Base-by-base conservation (phyloP, 257 asterid genomes). In the Primulina huaijiensis region DNA sequence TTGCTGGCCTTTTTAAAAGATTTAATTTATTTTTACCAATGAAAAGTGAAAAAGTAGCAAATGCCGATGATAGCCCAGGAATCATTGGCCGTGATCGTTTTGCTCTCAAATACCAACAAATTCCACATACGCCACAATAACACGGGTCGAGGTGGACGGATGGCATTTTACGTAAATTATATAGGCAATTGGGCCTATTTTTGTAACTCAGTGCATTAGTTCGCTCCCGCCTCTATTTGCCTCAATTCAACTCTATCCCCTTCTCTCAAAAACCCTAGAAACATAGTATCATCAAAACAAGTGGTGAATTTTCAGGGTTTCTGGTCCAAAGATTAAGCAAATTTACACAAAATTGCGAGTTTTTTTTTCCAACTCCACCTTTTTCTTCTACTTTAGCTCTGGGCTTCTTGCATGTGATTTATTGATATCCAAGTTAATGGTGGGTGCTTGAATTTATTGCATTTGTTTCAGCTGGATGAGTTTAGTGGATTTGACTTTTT, bases 211-310 rank as follows among this genome's bases (percentile, higher is more conserved):
- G 6, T 43, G 53, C n/a, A 43, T 14, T 16, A 46, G 8, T 67
- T 66, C 68, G 33, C 88, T 81, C 81, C 83, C 88, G 82, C 86
- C 82, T 37, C 55, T 2, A 29, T 46, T 23, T 21, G 34, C 27
- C 20, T 33, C 60, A 73, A 23, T 67, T 68, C 58, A 3, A 60
- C 64, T 25, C 72, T 59, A 65, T 20, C 72, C 56, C 6, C 53
- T 25, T 60, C 75, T 63, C 30, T 52, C 74, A 69, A 43, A 79
- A 84, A 76, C 92, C 89, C 88, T 84, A 83, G 81, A 79, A 72
- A 62, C 71, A 46, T 16, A 52, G 46, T 64, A 55, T 16, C 16
- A 38, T 35, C 19, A 62, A 0, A 37, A 37, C 3, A 38, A 14
- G 40, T 40, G 68, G 60, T 23, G 33, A 31, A 9, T 62, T 16